Percentiles rank a stretch among this genome's conserved stretches.
These are phyloP conservation scores for Wickerhamomyces tratensis DNA, from an alignment of 805 yeast genomes.

Conservation along the genomic window DNA sequence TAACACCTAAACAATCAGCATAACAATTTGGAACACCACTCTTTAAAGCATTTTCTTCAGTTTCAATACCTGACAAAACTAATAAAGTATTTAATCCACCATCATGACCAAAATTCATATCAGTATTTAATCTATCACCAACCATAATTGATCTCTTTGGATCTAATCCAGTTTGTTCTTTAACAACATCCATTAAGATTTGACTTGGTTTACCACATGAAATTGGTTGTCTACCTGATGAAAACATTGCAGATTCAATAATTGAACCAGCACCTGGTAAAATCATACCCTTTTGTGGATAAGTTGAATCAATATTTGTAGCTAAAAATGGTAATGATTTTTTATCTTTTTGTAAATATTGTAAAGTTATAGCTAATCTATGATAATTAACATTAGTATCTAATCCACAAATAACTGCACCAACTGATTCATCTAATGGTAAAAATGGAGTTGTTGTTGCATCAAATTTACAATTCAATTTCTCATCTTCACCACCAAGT, in stretches of 20 bases:
- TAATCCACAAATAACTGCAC: constrained; percentile 85
- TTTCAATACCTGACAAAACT: constrained; percentile 89
- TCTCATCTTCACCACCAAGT: constrained; percentile 77
- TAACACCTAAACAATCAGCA: constrained; percentile 44
- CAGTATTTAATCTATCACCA: constrained; percentile 93
- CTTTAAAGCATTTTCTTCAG: constrained; percentile 47
- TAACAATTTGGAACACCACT: constrained; percentile 51
- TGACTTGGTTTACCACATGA: constrained; percentile 91
- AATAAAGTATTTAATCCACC: constrained; percentile 83
- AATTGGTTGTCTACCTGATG: constrained; percentile 75
- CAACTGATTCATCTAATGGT: constrained; percentile 63
- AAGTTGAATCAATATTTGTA: constrained; percentile 91
- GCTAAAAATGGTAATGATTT: constrained; percentile 50
- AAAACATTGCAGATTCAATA: constrained; percentile 63
- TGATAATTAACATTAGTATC: constrained; percentile 72
- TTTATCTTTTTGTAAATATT: constrained; percentile 60
- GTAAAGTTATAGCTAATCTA: constrained; percentile 72
- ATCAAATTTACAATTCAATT: constrained; percentile 42
- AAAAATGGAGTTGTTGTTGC: constrained; percentile 43
- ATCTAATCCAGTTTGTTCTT: constrained; percentile 45
- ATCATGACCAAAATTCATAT: constrained; percentile 81
- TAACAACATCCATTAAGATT: constrained; percentile 85
- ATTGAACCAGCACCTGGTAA: constrained; percentile 95
- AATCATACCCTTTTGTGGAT: constrained; percentile 77
- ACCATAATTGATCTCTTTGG: constrained; percentile 72